phyloP scores from a whole-genome alignment of 345 rosid genomes.

The Passiflora organensis region DNA sequence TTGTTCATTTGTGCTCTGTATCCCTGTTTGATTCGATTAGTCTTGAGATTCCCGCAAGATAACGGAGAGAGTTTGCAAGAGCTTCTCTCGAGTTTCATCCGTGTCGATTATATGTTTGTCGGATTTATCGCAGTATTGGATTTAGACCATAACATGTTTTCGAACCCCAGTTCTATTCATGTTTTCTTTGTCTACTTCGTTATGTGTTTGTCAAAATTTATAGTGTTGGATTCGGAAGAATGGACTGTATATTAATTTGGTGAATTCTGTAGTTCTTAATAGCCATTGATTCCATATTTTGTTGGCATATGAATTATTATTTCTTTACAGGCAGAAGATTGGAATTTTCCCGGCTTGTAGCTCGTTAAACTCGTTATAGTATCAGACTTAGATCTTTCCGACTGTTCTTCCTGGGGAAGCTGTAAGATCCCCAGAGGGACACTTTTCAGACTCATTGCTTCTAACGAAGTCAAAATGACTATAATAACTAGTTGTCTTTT shows the following conservation, averaged over 20 bases:
- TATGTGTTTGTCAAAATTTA: too few species aligned
- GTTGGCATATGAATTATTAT: neutral
- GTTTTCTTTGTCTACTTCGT: too few species aligned
- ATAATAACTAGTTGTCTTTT: neutral
- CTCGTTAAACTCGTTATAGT: neutral
- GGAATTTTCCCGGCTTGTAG: neutral
- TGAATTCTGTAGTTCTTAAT: too few species aligned
- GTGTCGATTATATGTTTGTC: too few species aligned
- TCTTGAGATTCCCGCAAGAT: neutral
- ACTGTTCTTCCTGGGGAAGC: neutral
- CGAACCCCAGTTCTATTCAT: too few species aligned
- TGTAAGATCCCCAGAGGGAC: neutral
- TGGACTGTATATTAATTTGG: too few species aligned
- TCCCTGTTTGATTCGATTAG: neutral
- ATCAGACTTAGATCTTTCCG: neutral
- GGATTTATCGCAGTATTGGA: too few species aligned
- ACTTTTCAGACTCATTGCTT: neutral
- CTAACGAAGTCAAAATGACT: neutral
- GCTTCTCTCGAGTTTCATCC: too few species aligned
- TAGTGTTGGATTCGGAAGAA: too few species aligned
- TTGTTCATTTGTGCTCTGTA: neutral
- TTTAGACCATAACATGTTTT: too few species aligned
- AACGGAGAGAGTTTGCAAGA: too few species aligned
- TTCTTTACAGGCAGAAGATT: neutral
- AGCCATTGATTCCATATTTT: neutral